Conservation (phyloP, 1,284 basidiomycete species). For the Malassezia psittaci region DNA sequence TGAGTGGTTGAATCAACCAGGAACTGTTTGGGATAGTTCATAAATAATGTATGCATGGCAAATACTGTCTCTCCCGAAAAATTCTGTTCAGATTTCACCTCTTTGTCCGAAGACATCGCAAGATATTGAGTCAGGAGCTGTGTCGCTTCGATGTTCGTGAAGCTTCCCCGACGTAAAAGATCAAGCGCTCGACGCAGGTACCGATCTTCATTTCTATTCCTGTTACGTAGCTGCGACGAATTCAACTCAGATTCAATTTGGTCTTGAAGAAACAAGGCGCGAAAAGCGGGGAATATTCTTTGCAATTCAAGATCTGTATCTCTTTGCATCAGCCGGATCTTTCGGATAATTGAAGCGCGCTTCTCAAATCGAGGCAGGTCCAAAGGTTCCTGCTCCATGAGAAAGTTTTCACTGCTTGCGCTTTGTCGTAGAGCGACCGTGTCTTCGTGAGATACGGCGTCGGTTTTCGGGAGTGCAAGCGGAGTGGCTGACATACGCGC, state of each 20-base stretch:
- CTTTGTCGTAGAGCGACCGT: background rate
- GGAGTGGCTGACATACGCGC: background rate
- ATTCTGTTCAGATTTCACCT: background rate
- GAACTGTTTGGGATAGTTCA: slow-evolving; percentile 60
- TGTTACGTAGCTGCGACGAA: background rate
- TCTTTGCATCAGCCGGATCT: slow-evolving; percentile 15
- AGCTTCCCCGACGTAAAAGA: slow-evolving; percentile 6
- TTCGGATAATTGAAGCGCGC: slow-evolving; percentile 11
- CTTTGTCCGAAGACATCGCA: background rate
- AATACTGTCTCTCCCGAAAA: slow-evolving; percentile 49
- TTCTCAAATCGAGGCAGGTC: slow-evolving; percentile 4
- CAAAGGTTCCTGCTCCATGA: slow-evolving; percentile 8
- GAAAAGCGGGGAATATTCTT: slow-evolving; percentile 14
- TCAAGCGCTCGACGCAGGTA: background rate
- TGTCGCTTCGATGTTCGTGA: slow-evolving; percentile 4
- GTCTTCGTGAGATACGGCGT: background rate
- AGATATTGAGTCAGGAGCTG: slow-evolving; percentile 1
- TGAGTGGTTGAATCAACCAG: slow-evolving; percentile 57
- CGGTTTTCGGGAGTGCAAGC: background rate
- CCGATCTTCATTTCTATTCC: background rate
- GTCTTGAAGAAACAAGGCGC: slow-evolving; percentile 12
- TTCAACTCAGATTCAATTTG: background rate
- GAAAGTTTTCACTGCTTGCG: background rate
- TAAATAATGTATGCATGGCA: slow-evolving; percentile 65
- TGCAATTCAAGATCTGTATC: slow-evolving; percentile 9